Conservation (phyloP, 305 asterid genomes). For the Withania somnifera region DNA sequence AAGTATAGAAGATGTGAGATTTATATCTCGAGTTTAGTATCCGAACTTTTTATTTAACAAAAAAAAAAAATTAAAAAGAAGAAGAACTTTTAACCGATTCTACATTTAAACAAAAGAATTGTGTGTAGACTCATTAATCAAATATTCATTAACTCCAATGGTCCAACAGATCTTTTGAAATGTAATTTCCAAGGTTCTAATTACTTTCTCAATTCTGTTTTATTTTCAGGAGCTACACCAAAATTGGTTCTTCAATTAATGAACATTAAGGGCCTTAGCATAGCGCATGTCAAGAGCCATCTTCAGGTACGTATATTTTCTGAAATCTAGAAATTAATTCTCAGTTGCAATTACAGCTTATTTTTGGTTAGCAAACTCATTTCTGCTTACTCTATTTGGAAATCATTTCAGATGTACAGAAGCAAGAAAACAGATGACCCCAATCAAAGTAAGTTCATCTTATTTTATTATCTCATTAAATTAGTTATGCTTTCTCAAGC, state of each 20-base stretch:
- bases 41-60: not conserved
- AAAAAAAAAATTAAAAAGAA: too few species aligned
- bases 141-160: not conserved
- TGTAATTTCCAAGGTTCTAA: not conserved
- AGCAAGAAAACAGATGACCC: slow-evolving; percentile 92
- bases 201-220: not conserved
- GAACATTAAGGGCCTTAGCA: slow-evolving; percentile 80
- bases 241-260: slow-evolving; percentile 81
- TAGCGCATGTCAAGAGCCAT: slow-evolving; percentile 97
- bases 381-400: not conserved
- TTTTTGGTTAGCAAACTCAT: not conserved
- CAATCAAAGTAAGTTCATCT: slow-evolving; percentile 45
- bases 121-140: not conserved
- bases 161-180: not conserved
- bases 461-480: not conserved
- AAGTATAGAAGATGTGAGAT: slow-evolving; percentile 11
- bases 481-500: too few species aligned
- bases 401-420: slow-evolving; percentile 58
- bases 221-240: slow-evolving; percentile 70
- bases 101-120: not conserved
- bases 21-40: not conserved
- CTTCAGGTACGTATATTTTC: slow-evolving; percentile 53
- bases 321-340: not conserved
- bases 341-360: not conserved
- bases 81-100: not conserved